Evolutionary conservation across 139 green algal species (phyloP), one percentile per base, ranked within the genome.

Genomic region (Yamagishiella unicocca): DNA sequence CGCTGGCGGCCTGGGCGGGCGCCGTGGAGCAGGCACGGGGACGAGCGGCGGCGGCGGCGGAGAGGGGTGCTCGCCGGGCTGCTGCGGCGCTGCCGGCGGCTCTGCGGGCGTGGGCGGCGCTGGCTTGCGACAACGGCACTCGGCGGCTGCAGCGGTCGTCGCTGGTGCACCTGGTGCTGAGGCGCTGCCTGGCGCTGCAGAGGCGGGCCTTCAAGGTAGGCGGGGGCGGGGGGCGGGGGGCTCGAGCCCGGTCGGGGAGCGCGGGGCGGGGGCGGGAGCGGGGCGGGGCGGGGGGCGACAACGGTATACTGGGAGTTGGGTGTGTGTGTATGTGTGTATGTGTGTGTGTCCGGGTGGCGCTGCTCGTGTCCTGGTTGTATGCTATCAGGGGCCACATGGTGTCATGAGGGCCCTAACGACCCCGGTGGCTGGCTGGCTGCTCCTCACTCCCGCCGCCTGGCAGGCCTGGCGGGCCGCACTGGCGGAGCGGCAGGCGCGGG

Each of bases 401-500:
- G n/a, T n/a, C n/a, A n/a, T n/a, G n/a, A n/a, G n/a, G n/a, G n/a
- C n/a, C n/a, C n/a, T n/a, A n/a, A n/a, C n/a, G n/a, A n/a, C n/a
- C n/a, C n/a, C n/a, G n/a, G n/a, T n/a, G n/a, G n/a, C n/a, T n/a
- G n/a, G n/a, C n/a, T n/a, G n/a, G n/a, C n/a, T n/a, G n/a, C n/a
- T n/a, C n/a, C n/a, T n/a, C n/a, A n/a, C 33, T 46, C 38, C 3
- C 31, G 4, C 21, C 38, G 10, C 22, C 8, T 33, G 14, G 10
- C 53, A 85, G 37, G 79, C 77, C 5, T 93, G 88, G 90, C 66
- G 82, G 1, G 62, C 19, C 0, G 68, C n/a, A 4, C 33, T 91
- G 25, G 29, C 14, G n/a, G 84, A 80, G 29, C 66, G 67, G 4
- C 43, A 72, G 7, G 88, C 78, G n/a, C 64, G 66, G n/a, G 62